phyloP scores from a whole-genome alignment of 2,329 filamentous ascomycete species.

The Sclerotinia minor region DNA sequence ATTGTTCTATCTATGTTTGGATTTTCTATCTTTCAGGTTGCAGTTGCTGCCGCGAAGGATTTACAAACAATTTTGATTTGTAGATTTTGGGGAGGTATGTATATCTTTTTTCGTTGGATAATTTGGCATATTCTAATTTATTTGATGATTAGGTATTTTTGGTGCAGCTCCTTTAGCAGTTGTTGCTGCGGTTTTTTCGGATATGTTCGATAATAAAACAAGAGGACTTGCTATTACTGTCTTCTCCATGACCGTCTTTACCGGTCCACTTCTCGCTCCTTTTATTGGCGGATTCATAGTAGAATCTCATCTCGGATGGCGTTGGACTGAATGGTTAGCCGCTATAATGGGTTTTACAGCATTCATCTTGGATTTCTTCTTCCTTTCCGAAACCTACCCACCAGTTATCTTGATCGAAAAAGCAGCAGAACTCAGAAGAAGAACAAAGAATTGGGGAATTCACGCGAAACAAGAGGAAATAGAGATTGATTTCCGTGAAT shows the following conservation, averaged over 20 bases:
- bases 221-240: constrained; percentile 59
- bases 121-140: constrained; percentile 11
- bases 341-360: constrained; percentile 64
- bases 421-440: constrained; percentile 60
- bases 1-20: constrained; percentile 63
- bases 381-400: constrained; percentile 70
- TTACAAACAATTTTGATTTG: constrained; percentile 69
- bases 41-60: constrained; percentile 64
- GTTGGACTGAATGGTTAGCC: constrained; percentile 68
- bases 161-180: constrained; percentile 68
- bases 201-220: constrained; percentile 67
- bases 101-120: neutral
- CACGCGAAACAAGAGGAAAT: constrained; percentile 73
- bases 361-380: constrained; percentile 59
- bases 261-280: constrained; percentile 65
- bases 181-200: constrained; percentile 69
- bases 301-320: constrained; percentile 64
- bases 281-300: constrained; percentile 69
- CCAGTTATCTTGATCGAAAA: constrained; percentile 63
- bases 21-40: constrained; percentile 68
- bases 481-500: constrained; percentile 63
- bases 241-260: constrained; percentile 64
- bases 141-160: constrained; percentile 51
- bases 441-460: constrained; percentile 69
- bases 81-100: constrained; percentile 71